Percentiles rank a stretch among this genome's conserved stretches.
Conservation (phyloP, 176 grass and related monocot species). For the Oryza australiensis region DNA sequence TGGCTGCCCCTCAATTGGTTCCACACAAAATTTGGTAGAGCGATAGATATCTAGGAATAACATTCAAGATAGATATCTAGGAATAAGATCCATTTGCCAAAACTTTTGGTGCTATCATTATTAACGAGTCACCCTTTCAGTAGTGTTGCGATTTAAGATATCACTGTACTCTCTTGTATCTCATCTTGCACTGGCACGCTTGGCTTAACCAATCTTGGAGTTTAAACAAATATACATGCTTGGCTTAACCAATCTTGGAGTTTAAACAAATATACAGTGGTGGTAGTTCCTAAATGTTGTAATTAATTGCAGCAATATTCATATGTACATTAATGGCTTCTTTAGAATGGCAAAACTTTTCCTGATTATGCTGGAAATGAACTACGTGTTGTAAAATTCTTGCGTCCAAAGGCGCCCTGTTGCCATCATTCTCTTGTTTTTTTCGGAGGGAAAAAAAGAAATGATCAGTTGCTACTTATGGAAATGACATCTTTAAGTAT, state of each 20-base stretch:
- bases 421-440: not conserved
- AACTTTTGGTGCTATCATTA: slow-evolving; percentile 8
- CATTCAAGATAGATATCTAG: not conserved
- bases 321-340: not conserved
- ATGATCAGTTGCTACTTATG: not conserved
- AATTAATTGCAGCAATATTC: slow-evolving; percentile 5
- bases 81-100: not conserved
- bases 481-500: not conserved
- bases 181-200: not conserved
- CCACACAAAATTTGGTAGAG: not conserved
- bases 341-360: no score
- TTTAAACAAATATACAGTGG: not conserved
- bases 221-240: no score
- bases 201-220: not conserved
- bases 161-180: not conserved
- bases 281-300: not conserved
- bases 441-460: not conserved
- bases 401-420: not conserved
- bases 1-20: not conserved
- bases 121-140: not conserved
- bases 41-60: not conserved
- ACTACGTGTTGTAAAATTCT: no score
- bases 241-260: no score
- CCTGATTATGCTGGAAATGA: no score
- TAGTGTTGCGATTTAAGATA: not conserved